These are phyloP conservation scores for Metschnikowia continentalis DNA, from an alignment of 805 yeast genomes.

Conservation along the genomic window DNA sequence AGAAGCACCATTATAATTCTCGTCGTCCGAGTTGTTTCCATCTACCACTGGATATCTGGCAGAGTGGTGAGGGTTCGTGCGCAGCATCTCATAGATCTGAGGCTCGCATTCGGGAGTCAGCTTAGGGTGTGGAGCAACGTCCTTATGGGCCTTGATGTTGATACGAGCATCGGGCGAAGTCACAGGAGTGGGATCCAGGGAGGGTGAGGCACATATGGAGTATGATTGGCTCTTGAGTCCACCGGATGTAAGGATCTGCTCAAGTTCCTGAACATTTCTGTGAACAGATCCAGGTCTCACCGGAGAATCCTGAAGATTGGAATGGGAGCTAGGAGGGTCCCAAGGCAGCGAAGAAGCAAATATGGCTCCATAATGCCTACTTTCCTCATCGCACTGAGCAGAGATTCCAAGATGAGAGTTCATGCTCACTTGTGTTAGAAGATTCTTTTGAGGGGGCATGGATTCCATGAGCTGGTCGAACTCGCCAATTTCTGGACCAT, in stretches of 20 bases:
- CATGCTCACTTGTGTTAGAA: not conserved
- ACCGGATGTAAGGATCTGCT: not conserved
- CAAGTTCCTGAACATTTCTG: not conserved
- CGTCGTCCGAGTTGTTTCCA: slow-evolving; percentile 4
- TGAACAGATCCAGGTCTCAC: not conserved
- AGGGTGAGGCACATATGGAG: not conserved
- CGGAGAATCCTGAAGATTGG: not conserved
- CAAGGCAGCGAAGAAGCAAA: not conserved
- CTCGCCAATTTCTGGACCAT: not conserved
- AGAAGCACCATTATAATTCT: not conserved
- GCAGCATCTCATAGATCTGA: too few species aligned
- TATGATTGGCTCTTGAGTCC: not conserved
- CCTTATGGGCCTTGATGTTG: not conserved
- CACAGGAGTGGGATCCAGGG: too few species aligned
- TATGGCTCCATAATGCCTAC: not conserved
- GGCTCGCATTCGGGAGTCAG: too few species aligned
- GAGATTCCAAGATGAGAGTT: not conserved
- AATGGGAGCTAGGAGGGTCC: not conserved
- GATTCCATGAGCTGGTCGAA: not conserved
- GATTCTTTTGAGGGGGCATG: not conserved
- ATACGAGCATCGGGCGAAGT: too few species aligned
- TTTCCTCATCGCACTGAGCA: not conserved
- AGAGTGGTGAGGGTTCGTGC: not conserved
- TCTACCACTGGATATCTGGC: not conserved
- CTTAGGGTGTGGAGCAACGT: not conserved